Evolutionary conservation across 192 early-diverging fungal species (phyloP).

Genomic region (Chytriomyces hyalinus): DNA sequence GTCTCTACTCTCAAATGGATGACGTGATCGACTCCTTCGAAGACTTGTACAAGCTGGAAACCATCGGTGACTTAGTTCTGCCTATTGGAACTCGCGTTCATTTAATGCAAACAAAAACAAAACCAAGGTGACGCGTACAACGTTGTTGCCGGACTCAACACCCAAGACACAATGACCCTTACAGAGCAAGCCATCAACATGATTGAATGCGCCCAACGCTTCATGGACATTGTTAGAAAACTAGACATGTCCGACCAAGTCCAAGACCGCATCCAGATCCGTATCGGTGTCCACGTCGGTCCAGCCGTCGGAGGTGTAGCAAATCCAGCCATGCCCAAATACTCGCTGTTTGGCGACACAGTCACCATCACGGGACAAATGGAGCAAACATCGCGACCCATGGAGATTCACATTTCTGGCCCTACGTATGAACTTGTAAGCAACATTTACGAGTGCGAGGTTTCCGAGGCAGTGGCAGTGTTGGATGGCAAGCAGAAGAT

Average conservation of each 20-base stretch:
- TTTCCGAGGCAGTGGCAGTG: slow-evolving; percentile 18
- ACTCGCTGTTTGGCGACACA: slow-evolving; percentile 48
- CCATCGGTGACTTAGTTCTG: slow-evolving; percentile 32
- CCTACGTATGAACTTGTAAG: slow-evolving; percentile 43
- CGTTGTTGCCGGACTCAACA: slow-evolving; percentile 47
- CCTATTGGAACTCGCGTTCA: neutral
- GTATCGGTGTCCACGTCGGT: slow-evolving; percentile 53
- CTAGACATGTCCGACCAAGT: slow-evolving; percentile 54
- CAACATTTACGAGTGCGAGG: slow-evolving; percentile 23
- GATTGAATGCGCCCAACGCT: slow-evolving; percentile 45
- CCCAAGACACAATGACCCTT: slow-evolving; percentile 10
- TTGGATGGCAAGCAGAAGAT: slow-evolving; percentile 35
- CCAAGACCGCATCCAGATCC: slow-evolving; percentile 35
- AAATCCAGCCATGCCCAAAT: slow-evolving; percentile 47
- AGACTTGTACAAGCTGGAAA: slow-evolving; percentile 52
- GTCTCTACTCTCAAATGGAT: slow-evolving; percentile 48
- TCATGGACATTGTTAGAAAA: slow-evolving; percentile 39
- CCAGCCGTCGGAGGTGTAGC: slow-evolving; percentile 51
- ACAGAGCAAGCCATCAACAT: slow-evolving; percentile 38
- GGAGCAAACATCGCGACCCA: slow-evolving; percentile 48
- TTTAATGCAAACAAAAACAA: neutral
- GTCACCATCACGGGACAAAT: slow-evolving; percentile 47
- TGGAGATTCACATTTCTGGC: slow-evolving; percentile 42
- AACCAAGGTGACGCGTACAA: slow-evolving; percentile 42
- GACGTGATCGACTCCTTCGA: slow-evolving; percentile 44